Base-by-base conservation (phyloP, 202 grass and related monocot genomes). In the Schoenoplectus triqueter region DNA sequence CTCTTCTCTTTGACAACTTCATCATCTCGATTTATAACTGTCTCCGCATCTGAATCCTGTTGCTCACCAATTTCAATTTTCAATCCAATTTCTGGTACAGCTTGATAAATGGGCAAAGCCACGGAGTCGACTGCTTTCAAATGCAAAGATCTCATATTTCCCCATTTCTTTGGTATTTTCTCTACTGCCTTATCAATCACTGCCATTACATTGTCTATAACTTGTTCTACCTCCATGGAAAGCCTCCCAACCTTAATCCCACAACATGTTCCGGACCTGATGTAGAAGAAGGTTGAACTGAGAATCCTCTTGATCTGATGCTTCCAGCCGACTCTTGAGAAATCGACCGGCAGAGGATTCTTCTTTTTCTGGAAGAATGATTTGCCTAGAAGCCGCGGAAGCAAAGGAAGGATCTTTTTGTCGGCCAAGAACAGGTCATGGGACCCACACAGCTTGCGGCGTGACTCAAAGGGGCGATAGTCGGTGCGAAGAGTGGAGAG, bases 361-460 rank as follows among this genome's bases (percentile, higher is more conserved):
- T 98, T 98, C 92, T 95, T 98, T 78, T 92, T 94, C 84, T 69
- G 73, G 82, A 95, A 98, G 86, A 98, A 98, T 39, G 78, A 4
- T 82, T 98, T 95, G 0, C 93, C 95, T 42, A 98, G 88, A 67
- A 98, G 86, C 17, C 92, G 90, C 4, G 95, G 93, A 64, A 98
- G 87, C 81, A 95, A 86, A 14, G 91, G 92, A 44, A 98, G 80
- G 39, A 98, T 85, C 79, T 78, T 83, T 76, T 93, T 93, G 82
- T 98, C 93, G 7, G 96, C 93, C 45, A 98, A 50, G 84, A 98
- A 98, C 69, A 98, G 82, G 82, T 98, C 93, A 48, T 98, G 84
- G 45, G 91, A 98, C 6, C 64, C 84, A 7, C 88, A 91, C 14
- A 98, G 88, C 78, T 88, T 87, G 73, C 95, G 89, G 50, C 95